Base-by-base conservation (phyloP, 345 rosid species). In the Arabis alpina region DNA sequence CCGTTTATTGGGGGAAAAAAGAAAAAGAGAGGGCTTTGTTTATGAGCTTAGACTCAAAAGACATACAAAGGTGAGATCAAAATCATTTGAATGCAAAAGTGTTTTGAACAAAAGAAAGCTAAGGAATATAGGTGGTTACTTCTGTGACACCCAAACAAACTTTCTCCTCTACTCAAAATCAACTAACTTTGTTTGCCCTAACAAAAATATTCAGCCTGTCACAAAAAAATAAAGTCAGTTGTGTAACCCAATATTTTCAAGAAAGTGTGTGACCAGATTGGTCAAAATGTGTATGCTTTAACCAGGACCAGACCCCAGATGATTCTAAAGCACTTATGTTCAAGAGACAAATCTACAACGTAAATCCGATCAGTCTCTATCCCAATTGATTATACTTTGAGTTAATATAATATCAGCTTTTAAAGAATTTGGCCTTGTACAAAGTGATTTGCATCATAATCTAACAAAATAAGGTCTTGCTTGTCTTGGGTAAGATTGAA, bases 271-370 rank as follows among this genome's bases (percentile, higher is more conserved):
- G 63, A 61, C 78, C 44, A 61, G 14, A 61, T 42, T 25, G 50
- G 78, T 75, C 70, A 75, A 68, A 66, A 68, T 60, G 37, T 60
- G 52, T 47, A 61, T 47, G 44, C 78, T 75, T 75, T 61, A 74
- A 56, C 36, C 50, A 73, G 10, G 69, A 75, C 70, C 45, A 61
- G 74, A 54, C 61, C 74, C 42, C 59, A 47, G 8, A 75, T 68
- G 64, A 75, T 68, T 61, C 60, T 25, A 47, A 68, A 68, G 74
- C 74, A 60, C 28, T 45, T 53, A 16, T 44, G 68, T 60, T 60
- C 7, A 24, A 19, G 4, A 51, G 13, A 65, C 40, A 51, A 13
- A 24, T 19, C 23, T 36, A 68, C 58, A 52, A 44, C 40, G n/a
- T 15, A 44, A 61, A 53, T 27, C 10, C 25, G 50, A 61, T 1